phyloP scores from a whole-genome alignment of 2,329 filamentous ascomycete genomes.

The Bipolaris zeicola region DNA sequence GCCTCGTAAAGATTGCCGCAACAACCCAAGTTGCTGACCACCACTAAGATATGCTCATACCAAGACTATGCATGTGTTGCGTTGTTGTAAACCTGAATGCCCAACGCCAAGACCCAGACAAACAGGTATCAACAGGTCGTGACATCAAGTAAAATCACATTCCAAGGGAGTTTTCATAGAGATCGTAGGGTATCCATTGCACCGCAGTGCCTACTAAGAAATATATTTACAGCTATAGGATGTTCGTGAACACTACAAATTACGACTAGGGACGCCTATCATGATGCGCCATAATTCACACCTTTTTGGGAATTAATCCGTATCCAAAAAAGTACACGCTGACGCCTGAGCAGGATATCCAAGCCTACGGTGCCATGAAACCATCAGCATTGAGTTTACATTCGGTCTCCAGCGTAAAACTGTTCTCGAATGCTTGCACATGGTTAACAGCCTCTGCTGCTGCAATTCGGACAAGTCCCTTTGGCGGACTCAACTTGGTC shows the following conservation, averaged over 20 bases:
- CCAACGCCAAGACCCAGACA: no score
- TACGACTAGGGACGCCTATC: background rate
- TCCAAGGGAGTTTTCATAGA: background rate
- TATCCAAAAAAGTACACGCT: background rate
- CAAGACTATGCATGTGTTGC: background rate
- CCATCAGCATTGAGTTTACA: conserved; percentile 37
- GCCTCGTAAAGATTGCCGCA: background rate
- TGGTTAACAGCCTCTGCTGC: conserved; percentile 26
- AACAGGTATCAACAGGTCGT: no score
- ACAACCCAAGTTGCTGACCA: background rate
- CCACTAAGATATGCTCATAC: background rate
- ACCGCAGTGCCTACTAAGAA: background rate
- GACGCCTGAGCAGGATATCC: background rate
- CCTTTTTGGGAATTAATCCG: background rate
- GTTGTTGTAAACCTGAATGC: no score
- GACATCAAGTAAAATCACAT: background rate
- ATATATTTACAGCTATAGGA: background rate
- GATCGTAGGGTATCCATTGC: background rate
- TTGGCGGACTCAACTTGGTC: conserved; percentile 29
- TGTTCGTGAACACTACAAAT: background rate
- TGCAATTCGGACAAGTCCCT: conserved; percentile 16
- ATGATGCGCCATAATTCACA: background rate
- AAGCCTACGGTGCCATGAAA: conserved; percentile 42
- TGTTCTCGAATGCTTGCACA: conserved; percentile 34
- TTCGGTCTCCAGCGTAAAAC: conserved; percentile 38